Conservation (phyloP, 2,329 filamentous ascomycete genomes). For the Niveomyces coronatus region DNA sequence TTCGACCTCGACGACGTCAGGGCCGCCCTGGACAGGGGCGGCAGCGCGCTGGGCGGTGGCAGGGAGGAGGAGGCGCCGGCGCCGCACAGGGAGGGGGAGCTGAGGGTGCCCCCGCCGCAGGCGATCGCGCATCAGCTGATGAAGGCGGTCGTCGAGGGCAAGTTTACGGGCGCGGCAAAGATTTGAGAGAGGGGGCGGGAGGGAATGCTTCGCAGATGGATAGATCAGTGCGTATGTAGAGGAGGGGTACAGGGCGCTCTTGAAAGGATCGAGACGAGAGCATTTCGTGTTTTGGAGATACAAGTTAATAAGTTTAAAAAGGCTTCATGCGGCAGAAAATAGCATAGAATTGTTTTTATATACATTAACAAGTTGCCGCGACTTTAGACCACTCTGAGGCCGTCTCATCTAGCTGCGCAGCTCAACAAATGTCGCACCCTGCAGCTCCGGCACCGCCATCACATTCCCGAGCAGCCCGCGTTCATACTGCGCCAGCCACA, state of each 20-base stretch:
- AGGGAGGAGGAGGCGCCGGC: too few species aligned
- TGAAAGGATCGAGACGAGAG: too few species aligned
- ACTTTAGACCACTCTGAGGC: not conserved
- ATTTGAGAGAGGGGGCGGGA: constrained; percentile 25
- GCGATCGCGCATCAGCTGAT: constrained; percentile 91
- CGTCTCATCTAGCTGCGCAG: not conserved
- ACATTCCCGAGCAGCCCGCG: constrained; percentile 29
- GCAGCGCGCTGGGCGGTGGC: constrained; percentile 55
- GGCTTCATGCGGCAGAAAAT: too few species aligned
- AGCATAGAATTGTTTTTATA: too few species aligned
- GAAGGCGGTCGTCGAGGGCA: constrained; percentile 66
- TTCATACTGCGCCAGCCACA: constrained; percentile 57
- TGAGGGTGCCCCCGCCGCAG: constrained; percentile 74
- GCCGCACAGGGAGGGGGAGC: constrained; percentile 62
- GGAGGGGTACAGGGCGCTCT: too few species aligned
- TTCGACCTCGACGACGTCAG: constrained; percentile 71
- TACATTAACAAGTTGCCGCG: not conserved
- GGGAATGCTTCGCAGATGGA: not conserved
- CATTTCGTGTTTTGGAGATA: too few species aligned
- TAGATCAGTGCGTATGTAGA: not conserved
- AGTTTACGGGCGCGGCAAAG: constrained; percentile 46
- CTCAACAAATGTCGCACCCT: constrained; percentile 22
- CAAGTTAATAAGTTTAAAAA: too few species aligned
- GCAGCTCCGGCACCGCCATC: constrained; percentile 29
- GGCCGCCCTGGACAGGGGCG: constrained; percentile 57